Evolutionary conservation across 441 rosid genomes (phyloP).

Genomic region (Syzygium syzygioides): DNA sequence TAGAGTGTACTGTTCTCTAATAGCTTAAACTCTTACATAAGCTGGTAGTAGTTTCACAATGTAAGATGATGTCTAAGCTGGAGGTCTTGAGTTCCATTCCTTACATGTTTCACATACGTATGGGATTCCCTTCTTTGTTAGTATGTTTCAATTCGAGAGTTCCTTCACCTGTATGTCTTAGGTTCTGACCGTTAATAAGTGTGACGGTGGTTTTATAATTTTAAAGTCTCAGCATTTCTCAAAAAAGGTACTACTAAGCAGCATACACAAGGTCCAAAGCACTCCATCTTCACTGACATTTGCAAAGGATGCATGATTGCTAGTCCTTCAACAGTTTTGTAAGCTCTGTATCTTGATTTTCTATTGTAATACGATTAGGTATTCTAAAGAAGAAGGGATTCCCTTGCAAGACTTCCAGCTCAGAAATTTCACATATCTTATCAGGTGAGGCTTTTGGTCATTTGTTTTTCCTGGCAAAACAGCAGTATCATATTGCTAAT

Average conservation of each 20-base stretch:
- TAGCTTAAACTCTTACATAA: neutral
- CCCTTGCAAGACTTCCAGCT: slow-evolving; percentile 34
- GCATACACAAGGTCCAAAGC: neutral
- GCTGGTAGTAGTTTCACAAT: neutral
- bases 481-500: neutral
- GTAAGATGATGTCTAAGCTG: neutral
- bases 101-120: neutral
- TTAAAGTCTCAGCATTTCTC: neutral
- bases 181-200: neutral
- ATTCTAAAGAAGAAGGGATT: slow-evolving; percentile 93
- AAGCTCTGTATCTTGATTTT: neutral
- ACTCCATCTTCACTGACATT: neutral
- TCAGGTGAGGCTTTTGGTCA: slow-evolving; percentile 45
- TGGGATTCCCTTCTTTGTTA: neutral
- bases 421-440: slow-evolving; percentile 76
- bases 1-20: neutral
- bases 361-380: slow-evolving; percentile 28
- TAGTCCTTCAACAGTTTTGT: neutral
- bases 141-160: neutral
- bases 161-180: neutral
- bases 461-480: neutral
- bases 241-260: neutral
- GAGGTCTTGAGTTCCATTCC: neutral
- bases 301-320: neutral
- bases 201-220: neutral